A percentile compares a stretch with the other conserved stretches of the same genome.
phyloP scores from a whole-genome alignment of 306 rosid genomes.

The Rosa lucieae region DNA sequence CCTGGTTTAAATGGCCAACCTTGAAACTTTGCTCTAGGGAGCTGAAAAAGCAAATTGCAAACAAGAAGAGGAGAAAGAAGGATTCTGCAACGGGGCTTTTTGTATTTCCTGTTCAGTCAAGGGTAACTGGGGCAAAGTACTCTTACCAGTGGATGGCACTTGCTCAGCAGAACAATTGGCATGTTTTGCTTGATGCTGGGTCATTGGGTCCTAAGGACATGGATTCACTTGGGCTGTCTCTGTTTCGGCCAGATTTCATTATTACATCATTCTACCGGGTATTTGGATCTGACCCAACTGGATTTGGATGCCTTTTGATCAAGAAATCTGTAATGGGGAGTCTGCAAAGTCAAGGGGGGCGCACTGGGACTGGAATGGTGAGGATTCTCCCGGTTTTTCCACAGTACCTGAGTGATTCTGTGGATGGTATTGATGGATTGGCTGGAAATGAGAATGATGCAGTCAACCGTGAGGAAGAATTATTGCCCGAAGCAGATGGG shows the following conservation, averaged over 20 bases:
- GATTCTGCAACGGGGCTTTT: conserved; percentile 89
- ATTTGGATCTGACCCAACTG: conserved; percentile 91
- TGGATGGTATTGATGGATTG: conserved; percentile 71
- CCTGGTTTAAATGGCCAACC: conserved; percentile 99
- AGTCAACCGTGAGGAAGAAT: conserved; percentile 30
- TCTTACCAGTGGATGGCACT: conserved; percentile 99
- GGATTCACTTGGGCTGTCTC: conserved; percentile 96
- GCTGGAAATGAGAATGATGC: conserved; percentile 67
- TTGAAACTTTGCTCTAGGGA: conserved; percentile 92
- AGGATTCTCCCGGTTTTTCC: conserved; percentile 87
- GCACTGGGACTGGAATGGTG: conserved; percentile 94
- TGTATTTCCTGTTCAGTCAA: conserved; percentile 96
- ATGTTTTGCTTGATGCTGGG: conserved; percentile 96
- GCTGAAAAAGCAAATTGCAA: conserved; percentile 82
- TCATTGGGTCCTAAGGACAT: conserved; percentile 98
- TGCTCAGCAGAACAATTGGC: conserved; percentile 99
- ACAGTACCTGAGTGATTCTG: conserved; percentile 78
- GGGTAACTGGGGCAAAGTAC: conserved; percentile 97
- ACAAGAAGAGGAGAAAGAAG: conserved; percentile 87
- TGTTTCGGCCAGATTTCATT: conserved; percentile 93
- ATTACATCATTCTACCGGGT: conserved; percentile 93
- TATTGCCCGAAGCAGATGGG: conserved; percentile 34
- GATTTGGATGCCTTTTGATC: conserved; percentile 90
- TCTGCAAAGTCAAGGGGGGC: conserved; percentile 86
- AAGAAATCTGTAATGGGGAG: conserved; percentile 90